Evolutionary conservation across 2,329 filamentous ascomycete species (phyloP).

Genomic region (Pseudocercospora ulei): DNA sequence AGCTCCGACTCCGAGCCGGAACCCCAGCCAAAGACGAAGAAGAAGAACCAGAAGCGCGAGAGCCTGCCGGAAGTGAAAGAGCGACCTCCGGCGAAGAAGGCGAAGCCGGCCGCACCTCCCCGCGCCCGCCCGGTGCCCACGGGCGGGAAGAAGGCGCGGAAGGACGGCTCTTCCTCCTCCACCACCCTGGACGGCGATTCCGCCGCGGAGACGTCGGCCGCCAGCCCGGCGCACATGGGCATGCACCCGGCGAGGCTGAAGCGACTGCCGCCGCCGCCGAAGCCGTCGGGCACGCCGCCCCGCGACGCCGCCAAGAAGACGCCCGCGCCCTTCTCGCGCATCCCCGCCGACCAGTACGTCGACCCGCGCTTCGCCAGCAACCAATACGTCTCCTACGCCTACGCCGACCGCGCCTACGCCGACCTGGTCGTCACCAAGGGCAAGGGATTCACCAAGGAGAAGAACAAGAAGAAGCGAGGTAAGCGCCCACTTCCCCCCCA

Average conservation of each 20-base stretch:
- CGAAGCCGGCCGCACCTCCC: background rate
- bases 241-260: constrained; percentile 36
- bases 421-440: constrained; percentile 85
- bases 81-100: background rate
- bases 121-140: background rate
- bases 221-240: constrained; percentile 32
- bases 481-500: too few relatives aligned
- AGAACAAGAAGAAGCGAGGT: constrained; percentile 65
- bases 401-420: constrained; percentile 77
- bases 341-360: constrained; percentile 58
- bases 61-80: too few relatives aligned
- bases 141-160: constrained; percentile 9
- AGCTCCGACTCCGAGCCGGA: constrained; percentile 25
- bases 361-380: constrained; percentile 66
- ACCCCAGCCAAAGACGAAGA: constrained; percentile 20
- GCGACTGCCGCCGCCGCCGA: constrained; percentile 14
- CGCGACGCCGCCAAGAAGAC: constrained; percentile 42
- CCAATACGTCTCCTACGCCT: constrained; percentile 71
- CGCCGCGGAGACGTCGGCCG: constrained; percentile 22
- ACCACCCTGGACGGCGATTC: constrained; percentile 28
- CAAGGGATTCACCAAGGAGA: constrained; percentile 98
- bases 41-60: constrained; percentile 23
- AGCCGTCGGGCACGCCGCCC: constrained; percentile 24
- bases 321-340: constrained; percentile 66
- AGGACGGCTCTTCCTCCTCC: constrained; percentile 26